phyloP scores from a whole-genome alignment of 2,329 filamentous ascomycete genomes.

The Ophiostoma australiae region DNA sequence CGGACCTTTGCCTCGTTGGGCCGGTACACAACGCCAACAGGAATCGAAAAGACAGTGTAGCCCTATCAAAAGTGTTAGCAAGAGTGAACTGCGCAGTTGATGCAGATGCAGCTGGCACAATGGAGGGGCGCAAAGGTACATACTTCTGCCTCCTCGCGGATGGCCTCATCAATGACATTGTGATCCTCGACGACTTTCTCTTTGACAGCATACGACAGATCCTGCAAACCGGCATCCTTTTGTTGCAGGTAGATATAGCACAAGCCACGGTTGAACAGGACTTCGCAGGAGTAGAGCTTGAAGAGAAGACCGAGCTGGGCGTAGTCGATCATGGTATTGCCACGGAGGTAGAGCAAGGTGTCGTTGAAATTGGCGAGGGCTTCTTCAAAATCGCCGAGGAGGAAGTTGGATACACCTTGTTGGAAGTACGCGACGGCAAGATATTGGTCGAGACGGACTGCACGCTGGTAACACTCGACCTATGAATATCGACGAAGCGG shows the following conservation, averaged over 20 bases:
- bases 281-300: constrained; percentile 95
- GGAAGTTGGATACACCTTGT: constrained; percentile 95
- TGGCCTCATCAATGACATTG: constrained; percentile 96
- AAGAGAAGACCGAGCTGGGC: constrained; percentile 92
- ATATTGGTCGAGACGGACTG: constrained; percentile 86
- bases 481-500: constrained; percentile 36
- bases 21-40: constrained; percentile 88
- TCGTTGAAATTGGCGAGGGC: constrained; percentile 98
- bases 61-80: constrained; percentile 50
- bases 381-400: constrained; percentile 95
- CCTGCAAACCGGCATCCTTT: constrained; percentile 82
- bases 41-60: constrained; percentile 97
- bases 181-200: constrained; percentile 96
- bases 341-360: constrained; percentile 85
- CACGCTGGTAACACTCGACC: constrained; percentile 93
- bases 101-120: neutral
- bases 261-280: constrained; percentile 91
- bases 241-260: constrained; percentile 98
- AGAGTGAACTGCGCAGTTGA: neutral
- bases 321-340: constrained; percentile 97
- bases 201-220: constrained; percentile 83
- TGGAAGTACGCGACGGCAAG: constrained; percentile 98
- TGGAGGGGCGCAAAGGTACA: constrained; percentile 26
- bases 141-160: constrained; percentile 87
- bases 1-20: constrained; percentile 98